Evolutionary conservation across 495 filamentous ascomycete genomes (phyloP).

Genomic region (Annulohypoxylon stygium): DNA sequence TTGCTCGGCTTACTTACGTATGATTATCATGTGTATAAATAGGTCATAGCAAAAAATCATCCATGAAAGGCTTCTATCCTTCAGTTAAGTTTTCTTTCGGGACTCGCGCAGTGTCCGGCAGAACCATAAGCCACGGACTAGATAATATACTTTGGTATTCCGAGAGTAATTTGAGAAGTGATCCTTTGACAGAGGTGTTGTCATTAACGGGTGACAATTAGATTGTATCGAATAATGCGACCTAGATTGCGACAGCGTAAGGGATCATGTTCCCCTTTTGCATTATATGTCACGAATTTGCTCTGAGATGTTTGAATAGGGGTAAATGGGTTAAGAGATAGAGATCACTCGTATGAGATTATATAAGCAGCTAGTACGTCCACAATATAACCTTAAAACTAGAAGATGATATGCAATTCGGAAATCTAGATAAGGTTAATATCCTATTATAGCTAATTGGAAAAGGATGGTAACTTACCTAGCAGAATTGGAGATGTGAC

Average conservation of each 20-base stretch:
- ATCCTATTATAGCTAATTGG: no score
- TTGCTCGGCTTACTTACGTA: background rate
- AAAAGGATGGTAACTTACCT: no score
- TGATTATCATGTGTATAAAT: background rate
- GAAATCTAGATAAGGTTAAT: no score
- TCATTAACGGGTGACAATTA: background rate
- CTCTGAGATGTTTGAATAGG: background rate
- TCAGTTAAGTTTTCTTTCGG: background rate
- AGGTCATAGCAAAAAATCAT: background rate
- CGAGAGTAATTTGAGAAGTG: background rate
- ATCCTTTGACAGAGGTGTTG: background rate
- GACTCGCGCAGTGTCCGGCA: background rate
- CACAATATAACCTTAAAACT: no score
- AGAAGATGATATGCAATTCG: no score
- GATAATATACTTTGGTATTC: background rate
- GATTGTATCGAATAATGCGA: background rate
- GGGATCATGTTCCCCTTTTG: no score
- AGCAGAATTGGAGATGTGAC: no score
- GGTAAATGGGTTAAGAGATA: no score
- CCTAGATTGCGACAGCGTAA: no score
- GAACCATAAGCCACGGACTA: background rate
- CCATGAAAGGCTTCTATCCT: background rate
- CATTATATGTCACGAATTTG: no score
- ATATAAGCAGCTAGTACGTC: no score
- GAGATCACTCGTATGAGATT: no score